Percentiles rank a stretch among this genome's conserved stretches.
Evolutionary conservation across 495 filamentous ascomycete genomes (phyloP).

Genomic region (Tuber aestivum): DNA sequence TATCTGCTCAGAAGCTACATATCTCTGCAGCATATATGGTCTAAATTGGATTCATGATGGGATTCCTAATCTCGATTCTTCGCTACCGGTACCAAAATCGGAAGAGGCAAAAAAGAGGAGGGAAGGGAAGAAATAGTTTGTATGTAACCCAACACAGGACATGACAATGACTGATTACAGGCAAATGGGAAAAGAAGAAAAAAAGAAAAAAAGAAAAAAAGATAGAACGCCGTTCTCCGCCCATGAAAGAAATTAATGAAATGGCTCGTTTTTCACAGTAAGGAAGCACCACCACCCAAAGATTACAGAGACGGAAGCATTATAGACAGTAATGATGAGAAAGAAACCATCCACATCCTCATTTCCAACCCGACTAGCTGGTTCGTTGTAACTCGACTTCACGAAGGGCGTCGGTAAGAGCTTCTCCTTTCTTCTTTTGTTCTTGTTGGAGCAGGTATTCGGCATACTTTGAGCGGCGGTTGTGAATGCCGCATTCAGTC

Average conservation of each 20-base stretch:
- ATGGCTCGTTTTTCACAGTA: constrained; percentile 12
- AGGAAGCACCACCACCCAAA: not conserved
- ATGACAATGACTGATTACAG: not conserved
- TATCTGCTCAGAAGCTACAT: not conserved
- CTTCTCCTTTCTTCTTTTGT: constrained; percentile 63
- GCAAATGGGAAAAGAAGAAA: constrained; percentile 1
- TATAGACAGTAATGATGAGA: constrained; percentile 2
- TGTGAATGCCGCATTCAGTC: constrained; percentile 98
- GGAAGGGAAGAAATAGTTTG: not conserved
- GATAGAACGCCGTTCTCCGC: constrained; percentile 12
- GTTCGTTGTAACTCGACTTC: constrained; percentile 40
- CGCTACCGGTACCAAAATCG: not conserved
- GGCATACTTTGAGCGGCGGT: constrained; percentile 86
- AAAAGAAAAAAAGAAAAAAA: constrained; percentile 8
- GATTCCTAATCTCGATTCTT: not conserved
- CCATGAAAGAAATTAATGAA: constrained; percentile 14
- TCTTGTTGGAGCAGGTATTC: constrained; percentile 72
- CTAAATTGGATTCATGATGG: not conserved
- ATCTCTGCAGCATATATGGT: not conserved
- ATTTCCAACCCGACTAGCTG: not conserved
- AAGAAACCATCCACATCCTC: not conserved
- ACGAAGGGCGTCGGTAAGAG: constrained; percentile 44
- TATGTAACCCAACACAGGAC: not conserved
- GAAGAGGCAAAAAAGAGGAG: too few species aligned
- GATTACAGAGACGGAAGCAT: not conserved